Percentiles rank a stretch among this genome's conserved stretches.
Evolutionary conservation across 2,329 filamentous ascomycete species (phyloP).

Genomic region (Orbilia quercus): DNA sequence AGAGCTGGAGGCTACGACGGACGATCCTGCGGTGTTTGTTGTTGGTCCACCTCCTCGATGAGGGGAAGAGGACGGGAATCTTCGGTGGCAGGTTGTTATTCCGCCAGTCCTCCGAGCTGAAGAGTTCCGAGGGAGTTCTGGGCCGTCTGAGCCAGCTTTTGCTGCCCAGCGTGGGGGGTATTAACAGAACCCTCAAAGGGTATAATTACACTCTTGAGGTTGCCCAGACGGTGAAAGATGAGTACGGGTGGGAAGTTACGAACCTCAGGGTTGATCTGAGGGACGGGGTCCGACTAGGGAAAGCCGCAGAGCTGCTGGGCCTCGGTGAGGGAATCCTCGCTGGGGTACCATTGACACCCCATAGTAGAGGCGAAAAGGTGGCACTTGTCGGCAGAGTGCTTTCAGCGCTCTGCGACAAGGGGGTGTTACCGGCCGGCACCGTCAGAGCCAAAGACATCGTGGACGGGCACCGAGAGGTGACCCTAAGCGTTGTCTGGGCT

Average conservation of each 20-base stretch:
- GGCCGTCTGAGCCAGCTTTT: constrained; percentile 68
- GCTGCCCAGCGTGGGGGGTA: constrained; percentile 71
- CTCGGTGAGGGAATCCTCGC: constrained; percentile 29
- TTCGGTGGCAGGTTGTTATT: constrained; percentile 58
- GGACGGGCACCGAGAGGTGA: constrained; percentile 74
- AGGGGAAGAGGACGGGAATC: constrained; percentile 64
- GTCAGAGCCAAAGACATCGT: constrained; percentile 71
- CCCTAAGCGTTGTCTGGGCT: constrained; percentile 71
- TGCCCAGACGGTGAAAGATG: constrained; percentile 70
- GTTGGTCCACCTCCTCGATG: constrained; percentile 71
- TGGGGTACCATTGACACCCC: constrained; percentile 17
- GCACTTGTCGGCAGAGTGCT: constrained; percentile 34
- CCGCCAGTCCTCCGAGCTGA: constrained; percentile 66
- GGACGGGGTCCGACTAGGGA: constrained; percentile 71
- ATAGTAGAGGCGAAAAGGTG: constrained; percentile 35
- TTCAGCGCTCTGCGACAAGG: neutral
- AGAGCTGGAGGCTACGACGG: constrained; percentile 62
- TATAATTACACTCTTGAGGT: constrained; percentile 70
- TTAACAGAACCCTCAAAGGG: constrained; percentile 69
- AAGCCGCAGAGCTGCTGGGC: constrained; percentile 69
- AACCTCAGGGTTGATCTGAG: constrained; percentile 73
- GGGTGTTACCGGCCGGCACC: constrained; percentile 58
- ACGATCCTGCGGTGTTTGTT: constrained; percentile 65
- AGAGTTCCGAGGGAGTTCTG: constrained; percentile 69
- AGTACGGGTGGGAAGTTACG: constrained; percentile 70